A percentile compares a stretch with the other conserved stretches of the same genome.
Evolutionary conservation across 2,329 filamentous ascomycete genomes (phyloP).

Genomic region (Pseudogymnoascus sp.): DNA sequence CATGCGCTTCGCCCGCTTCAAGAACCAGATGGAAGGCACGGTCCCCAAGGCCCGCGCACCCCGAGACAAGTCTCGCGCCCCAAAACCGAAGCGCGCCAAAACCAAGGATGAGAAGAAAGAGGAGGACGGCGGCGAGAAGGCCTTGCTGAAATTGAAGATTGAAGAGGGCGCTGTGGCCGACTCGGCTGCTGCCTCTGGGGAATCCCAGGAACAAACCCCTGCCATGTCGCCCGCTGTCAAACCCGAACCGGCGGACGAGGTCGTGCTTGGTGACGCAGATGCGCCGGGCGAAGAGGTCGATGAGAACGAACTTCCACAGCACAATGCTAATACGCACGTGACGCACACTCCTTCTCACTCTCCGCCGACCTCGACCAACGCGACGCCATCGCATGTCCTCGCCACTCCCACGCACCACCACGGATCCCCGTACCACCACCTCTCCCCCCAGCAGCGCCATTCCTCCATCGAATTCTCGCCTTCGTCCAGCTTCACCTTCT

Average conservation of each 20-base stretch:
- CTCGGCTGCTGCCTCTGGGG: neutral
- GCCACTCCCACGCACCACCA: neutral
- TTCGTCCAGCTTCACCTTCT: neutral
- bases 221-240: neutral
- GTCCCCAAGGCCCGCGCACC: conserved; percentile 17
- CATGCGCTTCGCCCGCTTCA: conserved; percentile 48
- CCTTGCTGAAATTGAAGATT: neutral
- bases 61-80: conserved; percentile 11
- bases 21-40: conserved; percentile 42
- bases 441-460: neutral
- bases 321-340: neutral
- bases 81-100: neutral
- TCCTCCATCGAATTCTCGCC: neutral
- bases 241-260: neutral
- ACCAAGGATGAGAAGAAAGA: conserved; percentile 8
- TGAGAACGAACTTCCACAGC: neutral
- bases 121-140: conserved; percentile 1
- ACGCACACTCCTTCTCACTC: neutral
- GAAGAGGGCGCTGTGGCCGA: neutral
- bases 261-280: neutral
- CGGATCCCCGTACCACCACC: neutral
- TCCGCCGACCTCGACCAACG: neutral
- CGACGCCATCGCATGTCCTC: neutral
- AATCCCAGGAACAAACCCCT: neutral
- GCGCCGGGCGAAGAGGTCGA: neutral